Conservation (phyloP, 2,329 filamentous ascomycete species). For the Aspergillus glaucus region DNA sequence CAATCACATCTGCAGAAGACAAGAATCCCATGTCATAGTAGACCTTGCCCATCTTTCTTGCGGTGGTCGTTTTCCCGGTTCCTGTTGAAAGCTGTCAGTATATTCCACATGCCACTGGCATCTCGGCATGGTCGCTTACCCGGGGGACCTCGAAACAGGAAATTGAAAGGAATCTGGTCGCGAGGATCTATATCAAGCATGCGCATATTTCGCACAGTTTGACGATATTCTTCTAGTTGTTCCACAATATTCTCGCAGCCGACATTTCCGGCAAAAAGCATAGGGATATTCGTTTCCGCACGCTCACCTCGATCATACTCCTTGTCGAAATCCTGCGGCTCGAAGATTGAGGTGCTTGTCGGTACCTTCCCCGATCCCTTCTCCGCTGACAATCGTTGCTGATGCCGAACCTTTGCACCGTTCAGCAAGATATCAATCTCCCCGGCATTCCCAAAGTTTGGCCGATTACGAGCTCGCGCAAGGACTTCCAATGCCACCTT, state of each 20-base stretch:
- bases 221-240: slow-evolving; percentile 51
- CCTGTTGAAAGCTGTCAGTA: no score
- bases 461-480: slow-evolving; percentile 53
- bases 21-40: slow-evolving; percentile 71
- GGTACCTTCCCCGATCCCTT: slow-evolving; percentile 1
- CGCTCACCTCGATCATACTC: slow-evolving; percentile 50
- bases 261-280: slow-evolving; percentile 54
- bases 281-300: slow-evolving; percentile 44
- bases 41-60: slow-evolving; percentile 66
- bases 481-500: slow-evolving; percentile 56
- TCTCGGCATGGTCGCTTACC: slow-evolving; percentile 34
- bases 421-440: slow-evolving; percentile 68
- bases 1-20: slow-evolving; percentile 52
- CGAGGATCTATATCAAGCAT: slow-evolving; percentile 49
- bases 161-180: slow-evolving; percentile 59
- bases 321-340: slow-evolving; percentile 50
- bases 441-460: slow-evolving; percentile 65
- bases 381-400: slow-evolving; percentile 35
- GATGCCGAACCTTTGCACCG: slow-evolving; percentile 48
- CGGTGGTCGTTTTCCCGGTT: slow-evolving; percentile 68
- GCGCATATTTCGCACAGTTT: slow-evolving; percentile 47
- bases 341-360: slow-evolving; percentile 12
- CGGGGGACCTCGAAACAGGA: slow-evolving; percentile 61
- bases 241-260: slow-evolving; percentile 52
- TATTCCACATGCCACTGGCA: no score